Base-by-base conservation (phyloP, 192 early-diverging fungal species). In the Geranomyces michiganensis region DNA sequence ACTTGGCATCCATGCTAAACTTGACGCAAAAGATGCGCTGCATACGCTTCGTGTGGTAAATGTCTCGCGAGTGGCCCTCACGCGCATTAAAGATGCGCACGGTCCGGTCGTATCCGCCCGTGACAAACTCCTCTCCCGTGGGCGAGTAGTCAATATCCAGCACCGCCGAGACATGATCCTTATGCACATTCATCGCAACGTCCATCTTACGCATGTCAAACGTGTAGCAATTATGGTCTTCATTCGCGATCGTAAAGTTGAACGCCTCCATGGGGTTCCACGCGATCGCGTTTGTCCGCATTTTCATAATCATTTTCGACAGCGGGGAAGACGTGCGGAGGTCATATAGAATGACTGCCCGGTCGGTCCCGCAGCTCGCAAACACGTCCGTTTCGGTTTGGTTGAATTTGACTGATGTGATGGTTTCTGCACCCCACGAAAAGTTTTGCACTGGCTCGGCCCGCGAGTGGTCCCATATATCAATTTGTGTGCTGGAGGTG, bases 231-330 rank as follows among this genome's bases (percentile, higher is more conserved):
- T 98, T 98, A 76, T 98, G 95, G 84, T 99, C 96, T 82, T 99
- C 97, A 84, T 92, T 99, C 27, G 93, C 97, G 2, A 85, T 84
- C 32, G 95, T 88, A 82, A 99, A 98, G 71, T 90, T 94, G 78
- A 92, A 96, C 6, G 97, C 94, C 76, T 98, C 95, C 94, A 98
- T 97, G 5, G 97, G 97, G 77, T 99, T 99, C 97, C 97, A 99
- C 19, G 93, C 81, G 56, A 99, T 94, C 12, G 97, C 93, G 77
- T 99, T 99, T 27, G 94, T 93, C 65, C 88, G 88, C 84, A 96
- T 84, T 49, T 87, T 81, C 86, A 96, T 84, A 65, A 95, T 77
- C 29, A 91, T 73, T 77, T 98, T 98, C 27, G 89, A 83, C 46
- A 99, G 80, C 0, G 97, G 93, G 36, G 89, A 88, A 76, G 77